Conservation (phyloP, 441 rosid genomes). For the Dalechampia spathulata region DNA sequence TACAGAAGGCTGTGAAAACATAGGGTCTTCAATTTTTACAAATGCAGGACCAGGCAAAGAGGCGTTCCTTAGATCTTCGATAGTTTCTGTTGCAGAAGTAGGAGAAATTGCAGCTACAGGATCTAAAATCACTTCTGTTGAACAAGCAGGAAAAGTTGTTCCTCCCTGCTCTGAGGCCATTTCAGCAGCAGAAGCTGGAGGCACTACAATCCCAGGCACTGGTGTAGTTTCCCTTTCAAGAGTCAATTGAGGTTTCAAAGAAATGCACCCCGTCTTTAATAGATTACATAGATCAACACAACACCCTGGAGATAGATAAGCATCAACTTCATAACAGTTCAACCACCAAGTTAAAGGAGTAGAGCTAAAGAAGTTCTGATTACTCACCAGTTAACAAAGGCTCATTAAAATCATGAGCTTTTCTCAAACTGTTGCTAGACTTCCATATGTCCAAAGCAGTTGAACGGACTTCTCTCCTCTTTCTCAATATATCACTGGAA, state of each 20-base stretch:
- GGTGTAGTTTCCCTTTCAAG: slow-evolving; percentile 28
- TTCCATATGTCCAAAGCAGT: slow-evolving; percentile 53
- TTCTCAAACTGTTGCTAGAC: slow-evolving; percentile 36
- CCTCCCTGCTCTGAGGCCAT: not conserved
- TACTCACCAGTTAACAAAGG: slow-evolving; percentile 51
- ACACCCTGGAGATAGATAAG: slow-evolving; percentile 39
- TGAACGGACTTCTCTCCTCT: slow-evolving; percentile 38
- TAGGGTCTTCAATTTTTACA: slow-evolving; percentile 21
- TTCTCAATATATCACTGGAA: slow-evolving; percentile 43
- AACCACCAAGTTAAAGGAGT: slow-evolving; percentile 9
- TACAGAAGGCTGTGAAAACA: not conserved
- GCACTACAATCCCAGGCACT: slow-evolving; percentile 6
- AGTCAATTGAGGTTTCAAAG: slow-evolving; percentile 37
- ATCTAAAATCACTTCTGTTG: slow-evolving; percentile 6
- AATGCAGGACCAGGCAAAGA: slow-evolving; percentile 16
- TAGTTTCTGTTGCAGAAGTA: slow-evolving; percentile 26
- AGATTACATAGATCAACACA: slow-evolving; percentile 35
- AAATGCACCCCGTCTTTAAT: slow-evolving; percentile 31
- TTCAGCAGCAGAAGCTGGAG: slow-evolving; percentile 18
- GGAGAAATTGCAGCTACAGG: not conserved
- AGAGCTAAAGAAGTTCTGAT: not conserved
- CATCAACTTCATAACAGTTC: slow-evolving; percentile 5
- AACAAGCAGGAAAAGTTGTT: slow-evolving; percentile 5
- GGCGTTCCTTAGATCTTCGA: slow-evolving; percentile 3
- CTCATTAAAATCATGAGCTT: slow-evolving; percentile 44